A percentile compares a stretch with the other conserved stretches of the same genome.
phyloP scores from a whole-genome alignment of 108 stramenopile genomes.

The Conticribra weissflogii region DNA sequence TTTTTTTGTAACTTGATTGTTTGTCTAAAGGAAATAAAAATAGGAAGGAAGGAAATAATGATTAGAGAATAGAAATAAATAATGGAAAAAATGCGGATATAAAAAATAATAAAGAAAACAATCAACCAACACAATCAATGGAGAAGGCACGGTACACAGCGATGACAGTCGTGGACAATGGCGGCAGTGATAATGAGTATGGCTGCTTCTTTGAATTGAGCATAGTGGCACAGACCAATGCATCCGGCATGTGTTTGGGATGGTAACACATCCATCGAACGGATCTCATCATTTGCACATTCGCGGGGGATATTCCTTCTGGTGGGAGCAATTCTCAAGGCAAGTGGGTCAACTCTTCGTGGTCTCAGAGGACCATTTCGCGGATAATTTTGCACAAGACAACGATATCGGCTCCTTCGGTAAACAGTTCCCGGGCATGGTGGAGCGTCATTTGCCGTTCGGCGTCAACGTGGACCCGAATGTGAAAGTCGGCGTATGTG shows the following conservation, averaged over 20 bases:
- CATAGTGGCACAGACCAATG: slow-evolving; percentile 73
- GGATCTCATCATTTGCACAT: slow-evolving; percentile 57
- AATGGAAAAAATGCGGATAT: too few species aligned
- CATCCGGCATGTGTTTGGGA: slow-evolving; percentile 61
- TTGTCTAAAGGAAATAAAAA: too few species aligned
- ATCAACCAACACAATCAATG: too few species aligned
- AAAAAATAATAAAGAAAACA: too few species aligned
- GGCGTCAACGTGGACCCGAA: slow-evolving; percentile 46
- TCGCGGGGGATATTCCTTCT: slow-evolving; percentile 25
- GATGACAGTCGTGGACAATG: too few species aligned
- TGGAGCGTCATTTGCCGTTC: slow-evolving; percentile 62
- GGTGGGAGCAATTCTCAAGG: slow-evolving; percentile 46
- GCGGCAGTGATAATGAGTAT: too few species aligned
- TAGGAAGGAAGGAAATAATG: too few species aligned
- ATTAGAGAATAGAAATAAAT: too few species aligned
- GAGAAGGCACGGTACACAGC: too few species aligned
- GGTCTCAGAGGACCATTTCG: slow-evolving; percentile 42
- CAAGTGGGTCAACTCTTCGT: slow-evolving; percentile 40
- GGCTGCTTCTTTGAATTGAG: too few species aligned
- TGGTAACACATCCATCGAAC: slow-evolving; percentile 71
- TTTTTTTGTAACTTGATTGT: too few species aligned
- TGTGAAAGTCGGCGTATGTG: slow-evolving; percentile 57
- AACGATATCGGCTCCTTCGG: slow-evolving; percentile 36
- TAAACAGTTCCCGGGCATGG: slow-evolving; percentile 65
- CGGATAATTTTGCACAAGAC: slow-evolving; percentile 61